Evolutionary conservation across 441 rosid species (phyloP), one percentile per base, ranked within the genome.

Genomic region (Pelargonium citronellum): DNA sequence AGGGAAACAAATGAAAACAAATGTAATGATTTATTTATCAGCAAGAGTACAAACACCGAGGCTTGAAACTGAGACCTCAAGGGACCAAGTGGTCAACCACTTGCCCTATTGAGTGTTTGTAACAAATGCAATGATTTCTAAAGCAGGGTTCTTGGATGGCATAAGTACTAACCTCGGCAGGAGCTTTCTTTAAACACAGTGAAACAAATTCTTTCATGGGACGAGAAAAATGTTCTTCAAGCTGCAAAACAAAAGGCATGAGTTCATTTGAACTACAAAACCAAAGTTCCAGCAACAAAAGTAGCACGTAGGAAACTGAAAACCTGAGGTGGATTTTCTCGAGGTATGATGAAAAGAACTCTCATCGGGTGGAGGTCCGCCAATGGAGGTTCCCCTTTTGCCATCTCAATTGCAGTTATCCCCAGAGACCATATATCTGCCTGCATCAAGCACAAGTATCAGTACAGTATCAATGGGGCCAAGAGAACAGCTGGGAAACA

Each of bases 301-400:
- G 16, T 24, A 71, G 15, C 62, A 73, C 3, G 67, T 82, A 67
- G 71, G 69, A 73, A 71, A 57, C 27, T 73, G 71, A 78, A 78
- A 82, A 95, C 99, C 99, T 95, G 99, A 4, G 99, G 98, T 39
- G 99, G 99, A 86, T 79, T 95, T 87, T 95, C 99, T 79, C 97
- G 91, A 64, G 99, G 99, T 81, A 95, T 95, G 74, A 95, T 95
- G 71, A 95, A 95, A 74, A 95, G 98, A 76, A 92, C 99, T 83
- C 97, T 89, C 99, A 95, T 92, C 68, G 99, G 99, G 78, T 91
- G 98, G 79, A 95, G 97, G 84, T 92, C 99, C 15, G 99, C 93
- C 73, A 95, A 92, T 34, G 99, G 99, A 78, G 99, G 99, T 82
- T 95, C 99, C 82, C 98, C 99, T 79, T 92, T 95, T 7, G 99